A percentile compares a stretch with the other conserved stretches of the same genome.
phyloP scores from a whole-genome alignment of 2,329 filamentous ascomycete species.

The Aspergillus ruber region DNA sequence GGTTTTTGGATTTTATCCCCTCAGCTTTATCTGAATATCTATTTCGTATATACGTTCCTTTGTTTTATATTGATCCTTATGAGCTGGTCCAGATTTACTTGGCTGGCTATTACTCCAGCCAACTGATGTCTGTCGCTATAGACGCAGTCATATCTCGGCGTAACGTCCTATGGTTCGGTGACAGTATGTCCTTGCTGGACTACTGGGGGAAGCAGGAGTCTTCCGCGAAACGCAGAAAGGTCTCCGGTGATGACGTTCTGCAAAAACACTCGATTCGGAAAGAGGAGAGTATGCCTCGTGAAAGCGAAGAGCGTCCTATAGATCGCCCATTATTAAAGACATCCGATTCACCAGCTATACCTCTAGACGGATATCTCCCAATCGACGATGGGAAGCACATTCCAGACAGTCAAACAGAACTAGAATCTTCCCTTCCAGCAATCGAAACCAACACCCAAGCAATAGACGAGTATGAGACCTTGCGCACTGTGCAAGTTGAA shows the following conservation, averaged over 20 bases:
- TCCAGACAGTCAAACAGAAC: constrained; percentile 51
- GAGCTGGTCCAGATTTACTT: no score
- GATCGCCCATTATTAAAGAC: constrained; percentile 31
- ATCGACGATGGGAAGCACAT: constrained; percentile 21
- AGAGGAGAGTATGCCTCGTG: constrained; percentile 1
- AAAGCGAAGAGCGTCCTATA: constrained; percentile 6
- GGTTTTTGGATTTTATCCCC: no score
- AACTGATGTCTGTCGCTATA: no score
- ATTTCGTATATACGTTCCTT: no score
- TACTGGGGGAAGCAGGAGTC: constrained; percentile 30
- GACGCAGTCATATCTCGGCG: not conserved
- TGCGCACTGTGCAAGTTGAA: constrained; percentile 47
- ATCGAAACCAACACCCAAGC: constrained; percentile 63
- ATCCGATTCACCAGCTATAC: constrained; percentile 15
- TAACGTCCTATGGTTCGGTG: constrained; percentile 19
- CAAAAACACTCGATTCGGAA: not conserved
- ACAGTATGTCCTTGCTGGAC: constrained; percentile 30
- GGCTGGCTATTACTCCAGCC: no score
- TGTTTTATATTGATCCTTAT: no score
- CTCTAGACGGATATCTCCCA: constrained; percentile 24
- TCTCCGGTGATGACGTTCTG: constrained; percentile 9
- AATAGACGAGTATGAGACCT: constrained; percentile 71
- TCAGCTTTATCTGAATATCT: no score
- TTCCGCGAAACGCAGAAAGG: constrained; percentile 26
- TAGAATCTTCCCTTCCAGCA: constrained; percentile 65